Percentiles rank a stretch among this genome's conserved stretches.
Evolutionary conservation across 768 basidiomycete genomes (phyloP).

Genomic region (Coprinopsis cinerea): DNA sequence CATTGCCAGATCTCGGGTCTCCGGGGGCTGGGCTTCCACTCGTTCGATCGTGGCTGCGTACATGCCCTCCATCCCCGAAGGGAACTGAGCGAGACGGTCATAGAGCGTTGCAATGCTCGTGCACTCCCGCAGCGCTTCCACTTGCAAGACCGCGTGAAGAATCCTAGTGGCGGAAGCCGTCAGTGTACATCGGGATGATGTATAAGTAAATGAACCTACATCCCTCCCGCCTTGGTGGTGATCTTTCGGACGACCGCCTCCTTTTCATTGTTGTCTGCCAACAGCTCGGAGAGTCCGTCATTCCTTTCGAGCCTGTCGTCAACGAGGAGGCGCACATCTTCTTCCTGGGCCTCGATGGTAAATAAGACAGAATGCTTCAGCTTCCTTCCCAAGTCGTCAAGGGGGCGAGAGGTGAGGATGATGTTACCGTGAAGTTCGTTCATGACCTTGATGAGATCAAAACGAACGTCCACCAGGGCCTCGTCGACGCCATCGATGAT

Average conservation of each 20-base stretch:
- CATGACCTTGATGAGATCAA: not conserved
- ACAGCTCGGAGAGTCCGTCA: not conserved
- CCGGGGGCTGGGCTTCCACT: not conserved
- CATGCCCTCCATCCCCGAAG: not conserved
- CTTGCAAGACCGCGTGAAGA: not conserved
- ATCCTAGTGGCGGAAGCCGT: not conserved
- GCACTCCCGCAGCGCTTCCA: not conserved
- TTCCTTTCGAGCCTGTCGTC: not conserved
- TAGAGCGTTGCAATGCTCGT: not conserved
- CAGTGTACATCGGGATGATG: too few relatives aligned
- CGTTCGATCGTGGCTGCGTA: not conserved
- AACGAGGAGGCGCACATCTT: not conserved
- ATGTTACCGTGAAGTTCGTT: not conserved
- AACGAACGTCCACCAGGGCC: not conserved
- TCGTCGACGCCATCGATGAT: not conserved
- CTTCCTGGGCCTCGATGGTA: not conserved
- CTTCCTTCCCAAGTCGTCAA: not conserved
- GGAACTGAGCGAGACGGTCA: not conserved
- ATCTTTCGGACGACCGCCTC: not conserved
- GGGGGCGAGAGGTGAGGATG: not conserved
- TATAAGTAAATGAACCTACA: not conserved
- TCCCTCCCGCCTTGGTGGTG: not conserved
- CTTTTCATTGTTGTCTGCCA: not conserved
- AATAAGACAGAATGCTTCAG: not conserved
- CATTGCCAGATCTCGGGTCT: not conserved